These are phyloP conservation scores for Lenzites betulinus DNA, from an alignment of 768 basidiomycete species.

Conservation along the genomic window DNA sequence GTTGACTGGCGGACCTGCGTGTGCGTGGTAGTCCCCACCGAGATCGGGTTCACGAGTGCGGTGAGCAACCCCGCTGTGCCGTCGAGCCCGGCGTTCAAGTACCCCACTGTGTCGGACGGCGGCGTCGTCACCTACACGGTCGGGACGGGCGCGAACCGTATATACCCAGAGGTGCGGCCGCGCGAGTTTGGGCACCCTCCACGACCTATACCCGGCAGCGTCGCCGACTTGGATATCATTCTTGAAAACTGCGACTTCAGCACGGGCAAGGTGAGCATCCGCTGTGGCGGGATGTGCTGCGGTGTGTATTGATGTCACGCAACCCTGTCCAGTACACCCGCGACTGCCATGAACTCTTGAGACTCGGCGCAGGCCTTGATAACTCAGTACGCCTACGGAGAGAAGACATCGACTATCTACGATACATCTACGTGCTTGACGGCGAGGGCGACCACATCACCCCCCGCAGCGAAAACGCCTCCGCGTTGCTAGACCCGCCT, in stretches of 20 bases:
- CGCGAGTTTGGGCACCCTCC: constrained; percentile 80
- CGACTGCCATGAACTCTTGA: constrained; percentile 91
- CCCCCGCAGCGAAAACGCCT: constrained; percentile 32
- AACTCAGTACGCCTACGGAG: constrained; percentile 73
- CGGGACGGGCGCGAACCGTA: constrained; percentile 76
- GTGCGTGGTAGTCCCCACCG: constrained; percentile 60
- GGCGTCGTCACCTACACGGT: constrained; percentile 55
- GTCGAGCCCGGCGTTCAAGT: constrained; percentile 43
- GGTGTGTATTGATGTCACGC: constrained; percentile 7
- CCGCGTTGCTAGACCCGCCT: constrained; percentile 9
- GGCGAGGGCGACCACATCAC: constrained; percentile 41
- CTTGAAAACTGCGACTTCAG: constrained; percentile 94
- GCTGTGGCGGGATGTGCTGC: background rate
- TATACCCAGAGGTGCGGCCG: constrained; percentile 70
- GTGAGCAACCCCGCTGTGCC: constrained; percentile 78
- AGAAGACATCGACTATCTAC: constrained; percentile 78
- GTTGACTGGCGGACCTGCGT: constrained; percentile 1
- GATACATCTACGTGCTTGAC: constrained; percentile 81
- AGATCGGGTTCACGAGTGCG: constrained; percentile 56
- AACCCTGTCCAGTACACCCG: constrained; percentile 72
- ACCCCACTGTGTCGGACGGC: constrained; percentile 48
- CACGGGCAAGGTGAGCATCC: constrained; percentile 58
- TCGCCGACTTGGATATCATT: constrained; percentile 86
- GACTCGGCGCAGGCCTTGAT: constrained; percentile 91
- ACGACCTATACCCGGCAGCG: constrained; percentile 79